Evolutionary conservation across 2,329 filamentous ascomycete genomes (phyloP).

Genomic region (Cladophialophora yegresii): DNA sequence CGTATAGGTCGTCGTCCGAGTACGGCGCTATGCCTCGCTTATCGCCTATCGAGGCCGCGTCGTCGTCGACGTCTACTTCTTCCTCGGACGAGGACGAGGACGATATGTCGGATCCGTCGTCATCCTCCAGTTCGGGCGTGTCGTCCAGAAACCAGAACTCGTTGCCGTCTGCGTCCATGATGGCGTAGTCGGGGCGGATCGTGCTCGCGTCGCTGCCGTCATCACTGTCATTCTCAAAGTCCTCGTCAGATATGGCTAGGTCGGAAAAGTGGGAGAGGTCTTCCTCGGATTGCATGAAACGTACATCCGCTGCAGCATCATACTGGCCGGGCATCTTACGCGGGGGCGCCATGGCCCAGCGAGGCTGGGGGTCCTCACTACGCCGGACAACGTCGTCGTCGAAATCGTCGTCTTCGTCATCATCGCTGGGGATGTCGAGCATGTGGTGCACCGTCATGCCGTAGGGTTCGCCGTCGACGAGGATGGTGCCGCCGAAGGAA

Average conservation of each 20-base stretch:
- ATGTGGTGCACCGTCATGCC: slow-evolving; percentile 98
- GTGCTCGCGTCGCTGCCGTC: slow-evolving; percentile 34
- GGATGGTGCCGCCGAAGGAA: slow-evolving; percentile 82
- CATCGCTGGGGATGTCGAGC: slow-evolving; percentile 68
- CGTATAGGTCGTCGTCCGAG: slow-evolving; percentile 73
- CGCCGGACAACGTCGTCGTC: slow-evolving; percentile 43
- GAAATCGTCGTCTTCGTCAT: slow-evolving; percentile 53
- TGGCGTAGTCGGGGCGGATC: slow-evolving; percentile 40
- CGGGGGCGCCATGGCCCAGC: slow-evolving; percentile 50
- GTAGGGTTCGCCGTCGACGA: slow-evolving; percentile 80
- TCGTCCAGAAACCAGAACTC: slow-evolving; percentile 51
- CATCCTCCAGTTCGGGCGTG: slow-evolving; percentile 44
- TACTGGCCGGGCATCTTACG: slow-evolving; percentile 37
- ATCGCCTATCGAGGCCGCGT: slow-evolving; percentile 63
- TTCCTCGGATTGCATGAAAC: slow-evolving; percentile 45
- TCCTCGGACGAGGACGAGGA: slow-evolving; percentile 28
- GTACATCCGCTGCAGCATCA: slow-evolving; percentile 41
- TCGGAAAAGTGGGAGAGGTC: slow-evolving; percentile 45
- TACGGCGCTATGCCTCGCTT: slow-evolving; percentile 47
- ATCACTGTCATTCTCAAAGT: slow-evolving; percentile 39
- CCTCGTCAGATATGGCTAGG: slow-evolving; percentile 56
- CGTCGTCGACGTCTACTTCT: slow-evolving; percentile 49
- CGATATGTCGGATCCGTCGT: slow-evolving; percentile 55
- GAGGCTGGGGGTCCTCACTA: slow-evolving; percentile 37
- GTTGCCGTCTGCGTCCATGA: slow-evolving; percentile 44